phyloP scores from a whole-genome alignment of 768 basidiomycete genomes.

The Phylloporus sp. region DNA sequence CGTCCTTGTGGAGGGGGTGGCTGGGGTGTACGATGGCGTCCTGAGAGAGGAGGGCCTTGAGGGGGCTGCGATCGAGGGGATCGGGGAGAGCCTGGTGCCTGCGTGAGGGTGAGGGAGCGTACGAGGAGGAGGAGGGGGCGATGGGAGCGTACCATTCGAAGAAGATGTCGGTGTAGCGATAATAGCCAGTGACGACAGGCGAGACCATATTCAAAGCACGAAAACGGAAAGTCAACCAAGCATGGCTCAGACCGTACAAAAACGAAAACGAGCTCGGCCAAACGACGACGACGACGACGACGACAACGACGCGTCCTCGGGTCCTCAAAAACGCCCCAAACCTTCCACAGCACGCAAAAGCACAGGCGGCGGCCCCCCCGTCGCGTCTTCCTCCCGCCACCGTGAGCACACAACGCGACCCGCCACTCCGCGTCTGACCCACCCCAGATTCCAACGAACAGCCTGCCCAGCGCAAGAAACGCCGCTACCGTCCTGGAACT shows the following conservation, averaged over 20 bases:
- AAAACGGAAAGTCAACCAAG: slow-evolving; percentile 9
- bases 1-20: slow-evolving; percentile 64
- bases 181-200: slow-evolving; percentile 62
- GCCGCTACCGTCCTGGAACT: slow-evolving; percentile 85
- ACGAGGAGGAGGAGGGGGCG: not conserved
- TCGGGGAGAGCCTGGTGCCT: slow-evolving; percentile 59
- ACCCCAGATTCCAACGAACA: slow-evolving; percentile 21
- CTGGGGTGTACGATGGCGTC: slow-evolving; percentile 65
- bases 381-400: slow-evolving; percentile 27
- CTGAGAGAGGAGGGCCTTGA: slow-evolving; percentile 72
- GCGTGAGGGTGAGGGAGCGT: not conserved
- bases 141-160: slow-evolving; percentile 59
- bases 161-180: slow-evolving; percentile 81
- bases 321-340: slow-evolving; percentile 42
- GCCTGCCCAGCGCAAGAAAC: slow-evolving; percentile 39
- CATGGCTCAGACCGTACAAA: slow-evolving; percentile 73
- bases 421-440: slow-evolving; percentile 10
- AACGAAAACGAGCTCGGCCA: slow-evolving; percentile 31
- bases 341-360: slow-evolving; percentile 76
- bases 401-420: slow-evolving; percentile 19
- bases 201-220: slow-evolving; percentile 26
- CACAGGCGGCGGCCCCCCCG: slow-evolving; percentile 54
- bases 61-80: slow-evolving; percentile 49
- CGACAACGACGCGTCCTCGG: slow-evolving; percentile 34
- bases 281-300: slow-evolving; percentile 35